These are phyloP conservation scores for Aureobasidium leucospermi DNA, from an alignment of 2,329 filamentous ascomycete genomes.

Conservation along the genomic window DNA sequence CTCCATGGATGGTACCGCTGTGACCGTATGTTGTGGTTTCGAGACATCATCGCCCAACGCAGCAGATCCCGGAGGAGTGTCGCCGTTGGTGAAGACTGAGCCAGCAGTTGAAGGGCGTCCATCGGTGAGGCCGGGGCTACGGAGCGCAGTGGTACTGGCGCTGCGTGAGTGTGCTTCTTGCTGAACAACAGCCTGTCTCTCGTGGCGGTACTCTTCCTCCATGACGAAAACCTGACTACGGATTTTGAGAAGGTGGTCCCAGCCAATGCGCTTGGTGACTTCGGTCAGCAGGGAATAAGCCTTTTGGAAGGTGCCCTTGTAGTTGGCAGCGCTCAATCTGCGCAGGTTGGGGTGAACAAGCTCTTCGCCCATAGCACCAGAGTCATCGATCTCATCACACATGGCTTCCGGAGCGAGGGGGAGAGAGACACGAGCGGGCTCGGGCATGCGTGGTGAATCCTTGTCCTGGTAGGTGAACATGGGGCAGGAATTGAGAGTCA, in stretches of 20 bases:
- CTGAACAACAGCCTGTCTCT: slow-evolving; percentile 50
- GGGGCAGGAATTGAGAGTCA: slow-evolving; percentile 94
- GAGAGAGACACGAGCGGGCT: slow-evolving; percentile 78
- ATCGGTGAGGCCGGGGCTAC: slow-evolving; percentile 46
- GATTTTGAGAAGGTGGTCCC: slow-evolving; percentile 92
- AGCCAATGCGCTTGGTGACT: slow-evolving; percentile 93
- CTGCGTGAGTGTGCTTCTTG: slow-evolving; percentile 51
- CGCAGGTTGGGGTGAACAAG: slow-evolving; percentile 80
- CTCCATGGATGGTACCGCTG: slow-evolving; percentile 25
- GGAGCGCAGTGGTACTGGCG: slow-evolving; percentile 71
- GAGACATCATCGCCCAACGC: slow-evolving; percentile 28
- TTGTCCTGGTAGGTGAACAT: slow-evolving; percentile 99
- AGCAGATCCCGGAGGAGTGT: slow-evolving; percentile 24
- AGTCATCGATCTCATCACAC: slow-evolving; percentile 93
- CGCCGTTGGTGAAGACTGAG: slow-evolving; percentile 25
- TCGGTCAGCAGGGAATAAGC: slow-evolving; percentile 92
- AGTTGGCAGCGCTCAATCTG: slow-evolving; percentile 77
- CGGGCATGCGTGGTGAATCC: slow-evolving; percentile 88
- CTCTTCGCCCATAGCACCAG: slow-evolving; percentile 70
- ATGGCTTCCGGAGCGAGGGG: slow-evolving; percentile 83
- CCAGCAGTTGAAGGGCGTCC: slow-evolving; percentile 28
- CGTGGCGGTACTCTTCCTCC: slow-evolving; percentile 95
- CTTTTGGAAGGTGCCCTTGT: slow-evolving; percentile 92
- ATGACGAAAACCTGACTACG: slow-evolving; percentile 97
- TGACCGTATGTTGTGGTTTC: slow-evolving; percentile 28